Conservation (phyloP, 192 early-diverging fungal species). For the Coemansia sp. region DNA sequence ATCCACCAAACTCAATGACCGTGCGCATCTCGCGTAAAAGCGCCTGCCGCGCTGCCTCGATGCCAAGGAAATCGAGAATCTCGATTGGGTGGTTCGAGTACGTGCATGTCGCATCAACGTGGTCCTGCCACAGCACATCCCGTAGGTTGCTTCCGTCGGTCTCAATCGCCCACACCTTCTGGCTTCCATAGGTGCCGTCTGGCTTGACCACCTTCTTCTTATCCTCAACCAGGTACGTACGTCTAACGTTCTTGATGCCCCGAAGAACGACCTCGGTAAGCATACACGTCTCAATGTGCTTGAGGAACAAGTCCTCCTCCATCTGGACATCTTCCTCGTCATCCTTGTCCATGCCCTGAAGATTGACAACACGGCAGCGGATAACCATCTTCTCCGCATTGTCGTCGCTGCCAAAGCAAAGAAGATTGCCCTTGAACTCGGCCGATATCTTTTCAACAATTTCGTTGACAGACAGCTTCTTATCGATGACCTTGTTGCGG, state of each 20-base stretch:
- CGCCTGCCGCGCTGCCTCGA: slow-evolving; percentile 93
- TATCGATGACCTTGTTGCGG: slow-evolving; percentile 86
- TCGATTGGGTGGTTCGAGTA: slow-evolving; percentile 94
- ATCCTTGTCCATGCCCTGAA: slow-evolving; percentile 58
- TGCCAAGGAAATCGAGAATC: slow-evolving; percentile 90
- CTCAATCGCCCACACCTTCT: slow-evolving; percentile 80
- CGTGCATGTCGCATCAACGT: slow-evolving; percentile 79
- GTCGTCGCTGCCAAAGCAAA: slow-evolving; percentile 86
- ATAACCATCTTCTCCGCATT: slow-evolving; percentile 87
- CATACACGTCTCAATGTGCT: slow-evolving; percentile 84
- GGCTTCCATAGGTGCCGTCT: slow-evolving; percentile 65
- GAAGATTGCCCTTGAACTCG: slow-evolving; percentile 76
- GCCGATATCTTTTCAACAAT: slow-evolving; percentile 80
- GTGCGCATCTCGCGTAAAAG: slow-evolving; percentile 86
- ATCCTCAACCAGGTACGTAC: slow-evolving; percentile 67
- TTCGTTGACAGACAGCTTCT: slow-evolving; percentile 82
- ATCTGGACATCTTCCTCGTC: slow-evolving; percentile 60
- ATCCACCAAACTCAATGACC: slow-evolving; percentile 94
- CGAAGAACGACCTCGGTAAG: slow-evolving; percentile 83
- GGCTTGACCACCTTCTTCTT: slow-evolving; percentile 48
- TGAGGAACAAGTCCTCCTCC: slow-evolving; percentile 90
- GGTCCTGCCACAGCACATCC: slow-evolving; percentile 81
- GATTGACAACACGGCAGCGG: slow-evolving; percentile 80
- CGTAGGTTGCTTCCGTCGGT: slow-evolving; percentile 93
- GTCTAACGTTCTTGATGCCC: slow-evolving; percentile 83